Evolutionary conservation across 495 filamentous ascomycete genomes (phyloP).

Genomic region (Immersiella caudata): DNA sequence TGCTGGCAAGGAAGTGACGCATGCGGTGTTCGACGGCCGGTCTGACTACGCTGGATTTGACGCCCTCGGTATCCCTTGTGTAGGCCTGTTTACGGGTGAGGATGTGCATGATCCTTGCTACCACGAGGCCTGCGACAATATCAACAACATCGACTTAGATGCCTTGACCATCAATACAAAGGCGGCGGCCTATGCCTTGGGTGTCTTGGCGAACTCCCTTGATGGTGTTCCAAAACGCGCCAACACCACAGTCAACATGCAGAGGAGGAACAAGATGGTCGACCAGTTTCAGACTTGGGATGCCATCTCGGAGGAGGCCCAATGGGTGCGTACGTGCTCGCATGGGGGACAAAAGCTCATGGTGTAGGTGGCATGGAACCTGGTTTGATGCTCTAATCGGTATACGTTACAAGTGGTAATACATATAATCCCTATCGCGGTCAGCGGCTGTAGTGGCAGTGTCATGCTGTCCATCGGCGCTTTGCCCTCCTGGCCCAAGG

Average conservation of each 20-base stretch:
- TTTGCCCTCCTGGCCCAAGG: too few species aligned
- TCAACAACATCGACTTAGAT: conserved; percentile 61
- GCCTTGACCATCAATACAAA: conserved; percentile 63
- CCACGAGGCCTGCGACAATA: conserved; percentile 60
- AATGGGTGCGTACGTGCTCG: background rate
- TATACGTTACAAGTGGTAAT: background rate
- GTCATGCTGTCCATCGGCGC: too few species aligned
- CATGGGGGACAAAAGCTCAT: background rate
- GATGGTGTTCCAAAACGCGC: conserved; percentile 38
- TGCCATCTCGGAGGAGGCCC: background rate
- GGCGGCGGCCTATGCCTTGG: conserved; percentile 60
- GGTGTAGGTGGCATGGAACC: background rate
- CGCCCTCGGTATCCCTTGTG: conserved; percentile 59
- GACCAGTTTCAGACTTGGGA: background rate
- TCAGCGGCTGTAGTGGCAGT: background rate
- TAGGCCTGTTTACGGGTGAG: conserved; percentile 68
- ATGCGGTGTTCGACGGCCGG: conserved; percentile 57
- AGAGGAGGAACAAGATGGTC: background rate
- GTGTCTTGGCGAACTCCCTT: conserved; percentile 52
- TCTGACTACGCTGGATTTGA: conserved; percentile 71
- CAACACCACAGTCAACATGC: background rate
- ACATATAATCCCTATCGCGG: background rate
- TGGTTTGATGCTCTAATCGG: background rate
- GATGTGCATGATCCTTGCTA: conserved; percentile 65
- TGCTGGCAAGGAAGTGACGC: conserved; percentile 35